Conservation (phyloP, 2,329 filamentous ascomycete genomes). For the Hypoxylon sp. region DNA sequence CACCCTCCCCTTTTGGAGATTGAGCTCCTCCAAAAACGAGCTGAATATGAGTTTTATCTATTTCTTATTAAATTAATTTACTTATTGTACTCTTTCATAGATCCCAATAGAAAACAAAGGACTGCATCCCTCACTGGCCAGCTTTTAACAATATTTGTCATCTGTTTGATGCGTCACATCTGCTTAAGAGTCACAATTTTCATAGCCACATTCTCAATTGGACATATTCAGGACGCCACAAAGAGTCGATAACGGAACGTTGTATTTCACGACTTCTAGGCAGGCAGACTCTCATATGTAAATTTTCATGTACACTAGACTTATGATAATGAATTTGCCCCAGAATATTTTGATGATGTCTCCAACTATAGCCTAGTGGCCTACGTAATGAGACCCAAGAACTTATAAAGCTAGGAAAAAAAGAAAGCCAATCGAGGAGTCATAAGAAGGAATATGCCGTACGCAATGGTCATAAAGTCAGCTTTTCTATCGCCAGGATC, state of each 20-base stretch:
- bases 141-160: conserved; percentile 11
- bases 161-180: conserved; percentile 29
- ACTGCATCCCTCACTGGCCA: conserved; percentile 3
- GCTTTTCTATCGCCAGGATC: conserved; percentile 24
- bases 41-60: conserved; percentile 9
- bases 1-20: conserved; percentile 3
- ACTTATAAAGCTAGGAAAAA: background rate
- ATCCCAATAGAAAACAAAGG: conserved; percentile 8
- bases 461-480: conserved; percentile 26
- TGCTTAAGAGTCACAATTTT: conserved; percentile 25
- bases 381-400: background rate
- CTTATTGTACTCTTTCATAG: background rate
- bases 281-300: background rate
- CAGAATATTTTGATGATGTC: conserved; percentile 2
- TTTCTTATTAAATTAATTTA: conserved; percentile 7
- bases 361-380: conserved; percentile 14
- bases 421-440: conserved; percentile 2
- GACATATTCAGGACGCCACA: conserved; percentile 23
- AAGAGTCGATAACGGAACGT: conserved; percentile 13
- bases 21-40: conserved; percentile 6
- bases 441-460: conserved; percentile 4
- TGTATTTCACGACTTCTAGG: conserved; percentile 5
- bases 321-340: conserved; percentile 11
- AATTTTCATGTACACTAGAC: conserved; percentile 14
- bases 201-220: conserved; percentile 21